phyloP scores from a whole-genome alignment of 2,329 filamentous ascomycete species.

The Dothideomycetidae sp. region DNA sequence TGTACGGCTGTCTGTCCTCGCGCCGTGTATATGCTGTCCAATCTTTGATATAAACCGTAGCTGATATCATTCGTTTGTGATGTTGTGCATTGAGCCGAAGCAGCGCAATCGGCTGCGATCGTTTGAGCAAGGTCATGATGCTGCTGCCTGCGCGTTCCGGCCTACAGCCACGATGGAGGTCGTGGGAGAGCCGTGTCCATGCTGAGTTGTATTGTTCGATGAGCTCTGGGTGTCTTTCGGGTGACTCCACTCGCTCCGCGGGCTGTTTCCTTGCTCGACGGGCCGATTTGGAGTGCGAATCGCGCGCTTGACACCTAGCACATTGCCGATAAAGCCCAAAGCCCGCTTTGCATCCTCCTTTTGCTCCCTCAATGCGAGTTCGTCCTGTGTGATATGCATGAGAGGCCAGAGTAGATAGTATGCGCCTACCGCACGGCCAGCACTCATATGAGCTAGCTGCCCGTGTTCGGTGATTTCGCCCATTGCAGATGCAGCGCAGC shows the following conservation, averaged over 20 bases:
- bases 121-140: no score
- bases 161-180: no score
- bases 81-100: no score
- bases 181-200: no score
- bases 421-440: constrained; percentile 7
- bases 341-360: constrained; percentile 6
- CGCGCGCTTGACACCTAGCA: constrained; percentile 6
- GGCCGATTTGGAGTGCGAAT: constrained; percentile 1
- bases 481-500: constrained; percentile 5
- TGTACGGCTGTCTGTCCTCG: no score
- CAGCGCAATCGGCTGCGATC: no score
- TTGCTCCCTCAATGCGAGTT: constrained; percentile 2
- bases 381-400: constrained; percentile 3
- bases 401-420: constrained; percentile 9
- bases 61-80: no score
- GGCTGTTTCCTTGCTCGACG: neutral
- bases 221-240: no score
- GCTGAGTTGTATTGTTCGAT: no score
- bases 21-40: no score
- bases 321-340: constrained; percentile 7
- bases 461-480: constrained; percentile 5
- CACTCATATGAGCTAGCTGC: constrained; percentile 5
- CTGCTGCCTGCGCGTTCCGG: no score
- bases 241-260: neutral
- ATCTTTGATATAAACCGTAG: no score